Conservation (phyloP, 441 rosid species). For the Erysimum cheiri region DNA sequence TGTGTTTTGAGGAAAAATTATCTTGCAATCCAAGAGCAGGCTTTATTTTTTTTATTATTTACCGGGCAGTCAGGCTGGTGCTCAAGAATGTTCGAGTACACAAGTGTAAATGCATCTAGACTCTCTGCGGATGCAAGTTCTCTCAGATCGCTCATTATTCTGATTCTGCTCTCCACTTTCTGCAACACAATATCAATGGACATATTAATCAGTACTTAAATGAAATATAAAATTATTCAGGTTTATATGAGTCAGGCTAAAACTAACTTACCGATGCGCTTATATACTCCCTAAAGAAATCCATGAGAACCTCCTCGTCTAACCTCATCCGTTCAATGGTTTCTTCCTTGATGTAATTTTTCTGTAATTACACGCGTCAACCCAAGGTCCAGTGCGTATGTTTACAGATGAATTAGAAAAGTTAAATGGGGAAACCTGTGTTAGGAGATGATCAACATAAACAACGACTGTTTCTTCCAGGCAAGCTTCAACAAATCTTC, state of each 20-base stretch:
- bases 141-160: constrained; percentile 89
- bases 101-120: constrained; percentile 91
- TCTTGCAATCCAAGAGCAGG: constrained; percentile 2
- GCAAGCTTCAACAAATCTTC: constrained; percentile 97
- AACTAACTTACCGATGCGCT: constrained; percentile 75
- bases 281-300: constrained; percentile 94
- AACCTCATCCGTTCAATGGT: constrained; percentile 98
- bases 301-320: constrained; percentile 97
- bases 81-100: constrained; percentile 92
- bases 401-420: constrained; percentile 29
- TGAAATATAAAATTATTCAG: not conserved
- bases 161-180: constrained; percentile 94
- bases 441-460: constrained; percentile 90
- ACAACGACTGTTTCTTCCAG: constrained; percentile 89
- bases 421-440: constrained; percentile 61
- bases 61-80: constrained; percentile 99
- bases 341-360: constrained; percentile 91
- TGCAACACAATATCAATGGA: constrained; percentile 46
- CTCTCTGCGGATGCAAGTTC: constrained; percentile 99
- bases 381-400: constrained; percentile 30
- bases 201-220: not conserved
- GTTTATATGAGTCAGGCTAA: not conserved
- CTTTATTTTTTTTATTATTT: constrained; percentile 35
- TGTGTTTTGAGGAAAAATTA: not conserved
- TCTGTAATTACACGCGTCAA: constrained; percentile 53